Percentiles rank a stretch among this genome's conserved stretches.
phyloP scores from a whole-genome alignment of 1,284 basidiomycete species.

The Heterobasidion annosum region DNA sequence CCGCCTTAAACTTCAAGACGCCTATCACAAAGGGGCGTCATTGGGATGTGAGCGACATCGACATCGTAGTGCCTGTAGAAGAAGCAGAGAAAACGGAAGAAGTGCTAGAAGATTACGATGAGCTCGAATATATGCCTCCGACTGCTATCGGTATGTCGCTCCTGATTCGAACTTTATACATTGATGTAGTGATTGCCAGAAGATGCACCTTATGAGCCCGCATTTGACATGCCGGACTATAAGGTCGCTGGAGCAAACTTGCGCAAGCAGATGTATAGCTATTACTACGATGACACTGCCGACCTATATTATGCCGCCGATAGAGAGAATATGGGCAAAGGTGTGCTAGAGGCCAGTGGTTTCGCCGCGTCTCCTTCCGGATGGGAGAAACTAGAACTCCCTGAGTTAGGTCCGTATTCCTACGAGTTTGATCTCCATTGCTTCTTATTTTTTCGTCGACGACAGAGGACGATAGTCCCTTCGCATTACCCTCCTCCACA shows the following conservation, averaged over 20 bases:
- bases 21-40: slow-evolving; percentile 57
- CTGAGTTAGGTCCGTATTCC: slow-evolving; percentile 16
- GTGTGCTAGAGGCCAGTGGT: slow-evolving; percentile 15
- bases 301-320: slow-evolving; percentile 19
- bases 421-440: not conserved
- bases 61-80: slow-evolving; percentile 32
- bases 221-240: slow-evolving; percentile 25
- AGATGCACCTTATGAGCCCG: slow-evolving; percentile 25
- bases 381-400: slow-evolving; percentile 12
- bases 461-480: slow-evolving; percentile 7
- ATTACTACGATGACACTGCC: slow-evolving; percentile 17
- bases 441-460: not conserved
- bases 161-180: not conserved
- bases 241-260: slow-evolving; percentile 16
- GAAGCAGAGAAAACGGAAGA: slow-evolving; percentile 26
- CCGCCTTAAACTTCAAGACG: slow-evolving; percentile 42
- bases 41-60: slow-evolving; percentile 66
- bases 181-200: not conserved
- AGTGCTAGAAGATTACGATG: slow-evolving; percentile 41
- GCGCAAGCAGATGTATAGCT: slow-evolving; percentile 16
- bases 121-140: slow-evolving; percentile 74
- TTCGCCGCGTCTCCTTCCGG: slow-evolving; percentile 9
- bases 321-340: slow-evolving; percentile 17
- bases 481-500: not conserved
- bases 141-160: slow-evolving; percentile 46